Percentiles rank a stretch among this genome's conserved stretches.
Conservation (phyloP, 139 green algal species). For the Picochlorum sp. region DNA sequence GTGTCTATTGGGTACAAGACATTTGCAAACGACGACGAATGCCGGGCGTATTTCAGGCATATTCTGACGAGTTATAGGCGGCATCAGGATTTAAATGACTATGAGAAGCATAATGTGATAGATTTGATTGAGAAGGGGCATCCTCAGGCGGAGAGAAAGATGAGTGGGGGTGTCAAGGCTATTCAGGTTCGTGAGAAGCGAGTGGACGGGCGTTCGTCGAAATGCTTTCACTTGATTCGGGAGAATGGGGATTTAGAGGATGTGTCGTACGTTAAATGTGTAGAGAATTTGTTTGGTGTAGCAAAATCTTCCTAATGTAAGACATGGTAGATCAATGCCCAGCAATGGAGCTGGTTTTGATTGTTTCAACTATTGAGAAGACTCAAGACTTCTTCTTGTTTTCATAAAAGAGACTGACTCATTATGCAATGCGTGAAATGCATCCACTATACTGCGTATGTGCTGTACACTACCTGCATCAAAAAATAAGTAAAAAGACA, state of each 20-base stretch:
- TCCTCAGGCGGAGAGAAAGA: conserved; percentile 42
- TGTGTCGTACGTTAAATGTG: conserved; percentile 71
- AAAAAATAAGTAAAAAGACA: neutral
- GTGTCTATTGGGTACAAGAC: conserved; percentile 47
- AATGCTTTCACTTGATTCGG: conserved; percentile 49
- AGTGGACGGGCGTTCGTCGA: conserved; percentile 9
- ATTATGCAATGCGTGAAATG: too few relatives aligned
- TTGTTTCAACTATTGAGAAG: neutral
- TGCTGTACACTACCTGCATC: too few relatives aligned
- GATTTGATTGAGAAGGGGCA: conserved; percentile 60
- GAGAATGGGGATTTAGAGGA: conserved; percentile 57
- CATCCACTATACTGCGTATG: too few relatives aligned
- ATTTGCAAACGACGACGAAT: conserved; percentile 31
- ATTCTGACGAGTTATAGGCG: conserved; percentile 27
- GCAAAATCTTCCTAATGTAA: conserved; percentile 1
- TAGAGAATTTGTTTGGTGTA: conserved; percentile 38
- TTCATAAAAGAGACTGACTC: too few relatives aligned
- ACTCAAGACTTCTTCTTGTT: too few relatives aligned
- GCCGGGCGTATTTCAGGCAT: conserved; percentile 33
- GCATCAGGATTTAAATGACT: conserved; percentile 61
- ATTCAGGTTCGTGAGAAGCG: conserved; percentile 41
- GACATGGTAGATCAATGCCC: neutral
- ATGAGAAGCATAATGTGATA: conserved; percentile 55
- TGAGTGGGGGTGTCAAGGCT: conserved; percentile 31
- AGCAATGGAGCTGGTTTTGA: too few relatives aligned